Evolutionary conservation across 2,329 filamentous ascomycete species (phyloP), one percentile per base, ranked within the genome.

Genomic region (Clonostachys rosea): DNA sequence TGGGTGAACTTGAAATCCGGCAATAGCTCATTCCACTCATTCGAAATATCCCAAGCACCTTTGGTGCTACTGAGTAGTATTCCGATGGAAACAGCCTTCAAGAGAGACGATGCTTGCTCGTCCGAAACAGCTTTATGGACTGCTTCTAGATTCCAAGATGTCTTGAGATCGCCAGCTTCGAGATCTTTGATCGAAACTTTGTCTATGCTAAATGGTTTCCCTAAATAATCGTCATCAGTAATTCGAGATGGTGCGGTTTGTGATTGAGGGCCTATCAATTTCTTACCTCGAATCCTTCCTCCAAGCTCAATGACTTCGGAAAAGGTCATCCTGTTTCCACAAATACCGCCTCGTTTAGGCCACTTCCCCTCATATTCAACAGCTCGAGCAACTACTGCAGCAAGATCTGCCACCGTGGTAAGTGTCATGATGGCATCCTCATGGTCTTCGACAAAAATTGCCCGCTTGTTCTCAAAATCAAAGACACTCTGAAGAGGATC

Each of bases 281-380:
- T 24, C 24, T n/a, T 49, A 70, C 73, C 71, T 58, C 70, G 62
- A 43, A 75, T 54, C 51, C 54, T 67, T 42, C 62, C 60, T 0
- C 69, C 70, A 2, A 77, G 57, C 5, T 62, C 56, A 5, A 76
- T 53, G 3, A 75, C 37, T 13, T 73, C 56, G 4, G 55, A 50
- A 34, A 68, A 39, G 0, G 65, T 65, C 2, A 74, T 40, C 9
- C 59, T 52, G 7, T 60, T 58, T 0, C 73, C 71, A 5, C 57
- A 52, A 34, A 77, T 67, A 0, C 74, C 74, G 5, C 73, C 64
- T 0, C 55, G 42, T 0, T 53, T 45, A 0, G 73, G 73, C 74
- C 74, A 77, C n/a, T 53, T 55, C 4, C 67, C 70, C 2, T 68
- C 57, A 37, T 70, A 70, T 5, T 73, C 71, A 1, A 77, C 58